phyloP scores from a whole-genome alignment of 2,329 filamentous ascomycete species.

The Fusarium sp. region DNA sequence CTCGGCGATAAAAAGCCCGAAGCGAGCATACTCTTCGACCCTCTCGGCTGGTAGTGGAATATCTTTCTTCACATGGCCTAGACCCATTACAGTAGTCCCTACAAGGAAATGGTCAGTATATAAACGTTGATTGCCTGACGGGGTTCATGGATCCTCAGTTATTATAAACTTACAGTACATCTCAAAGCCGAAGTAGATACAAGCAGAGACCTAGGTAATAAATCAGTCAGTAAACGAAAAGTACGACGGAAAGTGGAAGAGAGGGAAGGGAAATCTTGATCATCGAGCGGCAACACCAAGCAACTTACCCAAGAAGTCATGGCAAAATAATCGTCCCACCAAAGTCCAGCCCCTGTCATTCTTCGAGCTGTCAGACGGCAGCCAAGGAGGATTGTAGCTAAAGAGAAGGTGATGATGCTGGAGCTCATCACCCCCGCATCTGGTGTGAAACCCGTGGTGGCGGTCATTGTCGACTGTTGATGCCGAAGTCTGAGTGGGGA shows the following conservation, averaged over 20 bases:
- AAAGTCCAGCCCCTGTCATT: constrained; percentile 25
- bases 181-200: constrained; percentile 30
- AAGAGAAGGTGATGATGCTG: constrained; percentile 22
- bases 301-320: constrained; percentile 30
- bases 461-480: neutral
- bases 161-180: no score
- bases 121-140: no score
- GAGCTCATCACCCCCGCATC: constrained; percentile 32
- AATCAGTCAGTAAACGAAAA: neutral
- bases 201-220: constrained; percentile 7
- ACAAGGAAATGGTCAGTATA: no score
- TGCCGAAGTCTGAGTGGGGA: neutral
- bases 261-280: no score
- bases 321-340: constrained; percentile 33
- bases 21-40: constrained; percentile 33
- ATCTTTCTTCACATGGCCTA: constrained; percentile 26
- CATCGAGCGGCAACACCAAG: neutral
- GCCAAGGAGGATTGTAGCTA: constrained; percentile 20
- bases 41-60: constrained; percentile 10
- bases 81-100: constrained; percentile 25
- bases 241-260: no score
- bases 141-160: no score
- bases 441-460: constrained; percentile 7
- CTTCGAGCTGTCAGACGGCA: constrained; percentile 30
- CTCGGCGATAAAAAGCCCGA: constrained; percentile 34